These are phyloP conservation scores for Ceratobasidium sp. DNA, from an alignment of 1,284 basidiomycete species.

Conservation along the genomic window DNA sequence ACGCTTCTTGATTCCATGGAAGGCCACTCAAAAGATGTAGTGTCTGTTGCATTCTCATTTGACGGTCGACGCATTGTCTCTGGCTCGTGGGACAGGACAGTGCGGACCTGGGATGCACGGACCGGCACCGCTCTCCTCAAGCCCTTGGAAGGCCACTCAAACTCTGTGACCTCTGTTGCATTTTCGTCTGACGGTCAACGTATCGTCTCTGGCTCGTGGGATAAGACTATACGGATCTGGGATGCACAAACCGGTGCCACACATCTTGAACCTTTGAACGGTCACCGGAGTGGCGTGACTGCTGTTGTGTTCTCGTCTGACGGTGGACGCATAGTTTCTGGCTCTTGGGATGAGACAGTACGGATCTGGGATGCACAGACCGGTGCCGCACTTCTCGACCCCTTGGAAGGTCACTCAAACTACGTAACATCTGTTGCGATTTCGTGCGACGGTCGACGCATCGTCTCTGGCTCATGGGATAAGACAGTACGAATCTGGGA, in stretches of 20 bases:
- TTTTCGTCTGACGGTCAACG: conserved; percentile 13
- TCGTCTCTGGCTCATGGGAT: conserved; percentile 38
- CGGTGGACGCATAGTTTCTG: background rate
- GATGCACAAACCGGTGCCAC: background rate
- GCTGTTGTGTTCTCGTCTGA: conserved; percentile 12
- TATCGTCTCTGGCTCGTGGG: background rate
- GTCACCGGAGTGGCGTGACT: conserved; percentile 24
- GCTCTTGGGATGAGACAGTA: background rate
- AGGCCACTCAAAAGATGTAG: conserved; percentile 19
- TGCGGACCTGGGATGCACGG: conserved; percentile 20
- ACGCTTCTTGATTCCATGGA: conserved; percentile 14
- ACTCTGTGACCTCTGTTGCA: conserved; percentile 12
- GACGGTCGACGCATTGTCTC: conserved; percentile 32
- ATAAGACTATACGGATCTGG: too few species aligned
- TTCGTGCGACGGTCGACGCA: conserved; percentile 19
- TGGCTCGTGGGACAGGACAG: conserved; percentile 19
- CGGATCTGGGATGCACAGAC: background rate
- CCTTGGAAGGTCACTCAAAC: background rate
- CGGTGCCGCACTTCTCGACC: background rate
- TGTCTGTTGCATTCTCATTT: conserved; percentile 29
- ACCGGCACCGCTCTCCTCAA: background rate
- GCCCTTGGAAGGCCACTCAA: conserved; percentile 10
- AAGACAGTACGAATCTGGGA: conserved; percentile 36
- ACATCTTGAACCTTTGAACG: background rate
- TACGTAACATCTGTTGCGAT: background rate